Evolutionary conservation across 108 stramenopile genomes (phyloP), one percentile per base, ranked within the genome.

Genomic region (Cyclotella sp.): DNA sequence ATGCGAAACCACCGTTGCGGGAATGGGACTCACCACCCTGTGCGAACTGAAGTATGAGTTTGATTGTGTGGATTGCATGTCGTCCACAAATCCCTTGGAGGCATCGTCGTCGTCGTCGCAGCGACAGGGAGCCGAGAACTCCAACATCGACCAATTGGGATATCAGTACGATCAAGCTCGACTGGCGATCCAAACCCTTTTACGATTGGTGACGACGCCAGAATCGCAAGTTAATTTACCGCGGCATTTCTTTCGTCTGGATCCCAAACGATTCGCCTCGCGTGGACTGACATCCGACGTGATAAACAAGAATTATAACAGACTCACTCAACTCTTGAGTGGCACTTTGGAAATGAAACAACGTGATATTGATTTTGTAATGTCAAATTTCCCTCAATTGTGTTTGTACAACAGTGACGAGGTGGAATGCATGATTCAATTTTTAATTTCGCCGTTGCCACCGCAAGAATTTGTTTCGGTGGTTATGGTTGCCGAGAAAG

Each of bases 341-440:
- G 47, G 60, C 1, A 13, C 52, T 29, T 58, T 88, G 19, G 73
- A 62, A 19, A 59, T 77, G 59, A 59, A 64, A 27, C 34, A 41
- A 15, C 11, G 22, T 4, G 79, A 80, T 52, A 53, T 77, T 10
- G 39, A 44, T 43, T 67, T 73, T 51, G 69, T 81, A 6, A 29
- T 86, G 54, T 52, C 52, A 14, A 84, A 80, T n/a, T 86, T 86
- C 63, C 85, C 85, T 9, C 65, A 66, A 28, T 9, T 86, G 9
- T 80, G 82, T 63, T 49, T 84, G 53, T 86, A 86, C 51, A 78
- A 89, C 60, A 30, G 47, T 21, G 54, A 57, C 15, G 79, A 84
- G 60, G 43, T 89, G 19, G 61, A 74, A 26, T 74, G 63, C 13
- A 58, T 86, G 19, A 69, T 89, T 43, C 44, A 58, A 0, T 89